Evolutionary conservation across 495 filamentous ascomycete species (phyloP).

Genomic region (Hypoxylon intermedium): DNA sequence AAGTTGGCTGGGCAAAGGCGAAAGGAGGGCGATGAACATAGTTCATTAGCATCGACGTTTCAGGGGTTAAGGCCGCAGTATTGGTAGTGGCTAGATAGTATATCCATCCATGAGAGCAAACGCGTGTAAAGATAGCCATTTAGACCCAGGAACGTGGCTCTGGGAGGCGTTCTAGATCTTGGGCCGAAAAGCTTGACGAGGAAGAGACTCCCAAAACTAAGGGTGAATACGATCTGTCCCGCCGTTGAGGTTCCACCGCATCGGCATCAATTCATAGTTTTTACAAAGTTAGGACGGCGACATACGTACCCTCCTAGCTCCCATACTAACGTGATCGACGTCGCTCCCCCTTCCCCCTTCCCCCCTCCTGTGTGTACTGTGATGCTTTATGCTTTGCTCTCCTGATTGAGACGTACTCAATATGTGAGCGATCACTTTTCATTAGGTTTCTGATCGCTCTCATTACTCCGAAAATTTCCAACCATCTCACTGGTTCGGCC

Average conservation of each 20-base stretch:
- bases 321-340: conserved; percentile 6
- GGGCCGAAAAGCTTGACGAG: conserved; percentile 3
- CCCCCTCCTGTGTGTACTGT: conserved; percentile 3
- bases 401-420: too few relatives aligned
- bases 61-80: conserved; percentile 44
- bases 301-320: too few relatives aligned
- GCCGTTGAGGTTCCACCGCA: conserved; percentile 14
- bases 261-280: conserved; percentile 27
- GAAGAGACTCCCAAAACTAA: conserved; percentile 6
- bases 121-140: conserved; percentile 6
- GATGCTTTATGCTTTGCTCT: too few relatives aligned
- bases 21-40: conserved; percentile 41
- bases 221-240: conserved; percentile 4
- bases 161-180: conserved; percentile 24
- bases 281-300: conserved; percentile 4
- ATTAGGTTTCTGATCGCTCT: too few relatives aligned
- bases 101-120: neutral
- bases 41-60: conserved; percentile 39
- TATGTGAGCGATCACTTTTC: too few relatives aligned
- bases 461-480: neutral
- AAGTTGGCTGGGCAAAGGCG: conserved; percentile 39
- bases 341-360: neutral
- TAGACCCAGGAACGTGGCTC: conserved; percentile 8
- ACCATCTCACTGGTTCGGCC: conserved; percentile 20
- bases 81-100: conserved; percentile 29